Conservation (phyloP, 2,329 filamentous ascomycete genomes). For the Hawksworthiomyces lignivorus region DNA sequence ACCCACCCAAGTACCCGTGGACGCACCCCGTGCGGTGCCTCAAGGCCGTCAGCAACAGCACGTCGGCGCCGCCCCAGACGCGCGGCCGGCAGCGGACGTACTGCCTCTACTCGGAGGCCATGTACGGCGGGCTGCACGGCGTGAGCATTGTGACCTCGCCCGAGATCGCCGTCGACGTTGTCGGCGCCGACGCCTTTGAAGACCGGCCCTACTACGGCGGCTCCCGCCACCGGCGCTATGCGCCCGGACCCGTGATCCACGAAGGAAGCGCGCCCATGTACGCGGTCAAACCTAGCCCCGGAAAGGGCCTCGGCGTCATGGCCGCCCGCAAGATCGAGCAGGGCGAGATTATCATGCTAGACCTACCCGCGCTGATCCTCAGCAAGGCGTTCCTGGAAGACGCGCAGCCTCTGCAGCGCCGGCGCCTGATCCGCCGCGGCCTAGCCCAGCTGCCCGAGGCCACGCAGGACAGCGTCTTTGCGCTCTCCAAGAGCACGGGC, state of each 20-base stretch:
- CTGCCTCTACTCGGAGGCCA: conserved; percentile 17
- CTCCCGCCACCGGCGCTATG: conserved; percentile 10
- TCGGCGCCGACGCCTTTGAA: conserved; percentile 14
- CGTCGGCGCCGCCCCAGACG: not conserved
- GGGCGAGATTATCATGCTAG: conserved; percentile 25
- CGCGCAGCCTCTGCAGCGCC: conserved; percentile 15
- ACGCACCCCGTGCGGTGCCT: conserved; percentile 11
- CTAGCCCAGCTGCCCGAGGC: conserved; percentile 21
- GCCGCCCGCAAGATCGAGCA: conserved; percentile 22
- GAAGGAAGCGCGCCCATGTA: conserved; percentile 17
- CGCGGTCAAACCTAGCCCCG: conserved; percentile 19
- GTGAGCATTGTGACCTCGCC: conserved; percentile 16
- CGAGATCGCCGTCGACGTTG: conserved; percentile 16
- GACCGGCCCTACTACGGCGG: conserved; percentile 15
- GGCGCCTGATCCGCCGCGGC: conserved; percentile 21
- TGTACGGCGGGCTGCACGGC: conserved; percentile 15
- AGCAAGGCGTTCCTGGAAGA: conserved; percentile 17
- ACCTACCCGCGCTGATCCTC: conserved; percentile 22
- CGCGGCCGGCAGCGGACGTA: too few relatives aligned
- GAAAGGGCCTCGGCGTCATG: conserved; percentile 25
- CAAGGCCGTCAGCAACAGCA: not conserved
- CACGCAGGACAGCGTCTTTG: conserved; percentile 17
- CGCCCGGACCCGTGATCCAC: conserved; percentile 7
- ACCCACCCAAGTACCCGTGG: conserved; percentile 9
- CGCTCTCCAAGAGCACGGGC: conserved; percentile 22